Percentiles rank a stretch among this genome's conserved stretches.
Evolutionary conservation across 2,329 filamentous ascomycete genomes (phyloP).

Genomic region (Penicillium frequentans): DNA sequence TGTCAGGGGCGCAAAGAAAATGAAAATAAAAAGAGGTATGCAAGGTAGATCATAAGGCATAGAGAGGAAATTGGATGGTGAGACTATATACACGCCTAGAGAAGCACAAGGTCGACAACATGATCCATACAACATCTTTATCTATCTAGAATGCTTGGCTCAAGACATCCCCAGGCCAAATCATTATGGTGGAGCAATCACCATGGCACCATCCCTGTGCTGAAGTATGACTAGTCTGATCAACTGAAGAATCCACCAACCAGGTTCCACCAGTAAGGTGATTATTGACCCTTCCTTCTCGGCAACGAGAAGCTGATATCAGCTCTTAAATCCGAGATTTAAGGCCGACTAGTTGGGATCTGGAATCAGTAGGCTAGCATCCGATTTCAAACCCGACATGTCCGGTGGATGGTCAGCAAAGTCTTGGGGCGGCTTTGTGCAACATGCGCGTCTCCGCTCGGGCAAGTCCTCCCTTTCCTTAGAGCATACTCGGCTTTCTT

Average conservation of each 20-base stretch:
- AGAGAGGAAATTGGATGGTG: background rate
- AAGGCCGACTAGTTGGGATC: background rate
- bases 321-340: background rate
- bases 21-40: background rate
- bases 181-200: slow-evolving; percentile 13
- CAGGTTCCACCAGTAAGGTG: background rate
- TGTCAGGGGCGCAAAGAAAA: background rate
- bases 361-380: slow-evolving; percentile 1
- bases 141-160: slow-evolving; percentile 22
- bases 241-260: background rate
- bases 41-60: background rate
- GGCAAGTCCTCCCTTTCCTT: slow-evolving; percentile 10
- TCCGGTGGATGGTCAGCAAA: slow-evolving; percentile 5
- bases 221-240: background rate
- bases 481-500: slow-evolving; percentile 22
- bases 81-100: slow-evolving; percentile 7
- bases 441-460: slow-evolving; percentile 16
- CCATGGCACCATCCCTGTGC: slow-evolving; percentile 4
- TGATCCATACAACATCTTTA: slow-evolving; percentile 9
- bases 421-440: slow-evolving; percentile 10
- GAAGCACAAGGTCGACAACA: slow-evolving; percentile 5
- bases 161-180: slow-evolving; percentile 7
- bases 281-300: background rate
- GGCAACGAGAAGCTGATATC: background rate
- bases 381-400: slow-evolving; percentile 13